phyloP scores from a whole-genome alignment of 345 rosid species.

The Excoecaria agallocha region DNA sequence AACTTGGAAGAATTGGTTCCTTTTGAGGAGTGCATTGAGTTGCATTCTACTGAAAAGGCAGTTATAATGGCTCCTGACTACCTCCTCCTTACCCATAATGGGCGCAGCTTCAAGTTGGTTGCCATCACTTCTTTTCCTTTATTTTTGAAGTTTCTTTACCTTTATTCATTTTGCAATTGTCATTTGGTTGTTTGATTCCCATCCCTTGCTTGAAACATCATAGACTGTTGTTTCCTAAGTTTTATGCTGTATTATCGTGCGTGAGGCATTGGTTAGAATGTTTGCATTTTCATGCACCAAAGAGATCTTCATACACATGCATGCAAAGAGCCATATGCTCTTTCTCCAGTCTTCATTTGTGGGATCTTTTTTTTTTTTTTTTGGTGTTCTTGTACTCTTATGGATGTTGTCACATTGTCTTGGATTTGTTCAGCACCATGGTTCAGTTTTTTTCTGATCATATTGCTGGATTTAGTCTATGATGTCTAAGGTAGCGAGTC shows the following conservation, averaged over 20 bases:
- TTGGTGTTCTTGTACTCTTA: background rate
- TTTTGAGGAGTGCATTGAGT: conserved; percentile 84
- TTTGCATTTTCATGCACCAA: background rate
- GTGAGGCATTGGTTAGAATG: background rate
- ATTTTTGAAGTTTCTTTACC: background rate
- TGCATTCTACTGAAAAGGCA: conserved; percentile 64
- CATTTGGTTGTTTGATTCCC: background rate
- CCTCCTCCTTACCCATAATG: conserved; percentile 84
- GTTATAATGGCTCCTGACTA: conserved; percentile 81
- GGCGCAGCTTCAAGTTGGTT: conserved; percentile 94
- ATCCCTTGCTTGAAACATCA: background rate
- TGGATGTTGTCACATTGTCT: background rate
- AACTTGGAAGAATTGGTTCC: conserved; percentile 89
- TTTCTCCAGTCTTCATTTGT: background rate
- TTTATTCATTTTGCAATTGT: background rate
- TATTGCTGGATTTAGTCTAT: background rate
- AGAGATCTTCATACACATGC: background rate
- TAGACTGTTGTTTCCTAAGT: background rate
- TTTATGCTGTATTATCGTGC: background rate
- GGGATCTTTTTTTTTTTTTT: background rate
- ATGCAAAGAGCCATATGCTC: background rate
- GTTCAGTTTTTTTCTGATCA: background rate
- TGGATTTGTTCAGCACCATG: background rate
- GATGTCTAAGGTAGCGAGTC: background rate
- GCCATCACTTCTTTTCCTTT: conserved; percentile 24